phyloP scores from a whole-genome alignment of 257 asterid species.

The Lycium ferocissimum region DNA sequence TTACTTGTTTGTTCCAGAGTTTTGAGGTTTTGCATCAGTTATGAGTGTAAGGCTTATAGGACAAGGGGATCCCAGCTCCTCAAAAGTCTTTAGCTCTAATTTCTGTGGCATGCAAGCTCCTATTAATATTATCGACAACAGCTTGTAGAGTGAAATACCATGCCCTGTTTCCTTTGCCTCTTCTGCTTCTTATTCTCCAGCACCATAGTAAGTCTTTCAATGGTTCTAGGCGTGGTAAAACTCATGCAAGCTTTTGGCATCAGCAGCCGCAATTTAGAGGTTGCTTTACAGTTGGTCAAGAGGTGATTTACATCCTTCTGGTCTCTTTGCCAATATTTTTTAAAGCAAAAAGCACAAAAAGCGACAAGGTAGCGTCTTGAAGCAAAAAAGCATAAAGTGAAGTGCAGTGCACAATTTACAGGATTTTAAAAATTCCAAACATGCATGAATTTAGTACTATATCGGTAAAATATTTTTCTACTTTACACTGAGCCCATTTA shows the following conservation, averaged over 20 bases:
- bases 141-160: not conserved
- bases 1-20: no score
- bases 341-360: not conserved
- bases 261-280: not conserved
- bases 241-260: not conserved
- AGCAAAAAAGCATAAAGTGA: not conserved
- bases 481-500: no score
- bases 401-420: not conserved
- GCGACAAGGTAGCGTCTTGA: not conserved
- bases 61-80: no score
- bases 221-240: not conserved
- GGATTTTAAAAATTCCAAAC: not conserved
- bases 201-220: not conserved
- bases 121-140: no score
- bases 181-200: not conserved
- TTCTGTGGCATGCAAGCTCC: no score
- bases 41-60: no score
- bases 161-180: conserved; percentile 5
- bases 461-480: not conserved
- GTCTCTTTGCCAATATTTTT: not conserved
- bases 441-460: not conserved
- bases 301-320: conserved; percentile 19
- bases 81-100: no score
- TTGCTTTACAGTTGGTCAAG: not conserved
- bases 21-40: no score